Percentiles rank a stretch among this genome's conserved stretches.
phyloP scores from a whole-genome alignment of 768 basidiomycete species.

The Jaapia argillacea region DNA sequence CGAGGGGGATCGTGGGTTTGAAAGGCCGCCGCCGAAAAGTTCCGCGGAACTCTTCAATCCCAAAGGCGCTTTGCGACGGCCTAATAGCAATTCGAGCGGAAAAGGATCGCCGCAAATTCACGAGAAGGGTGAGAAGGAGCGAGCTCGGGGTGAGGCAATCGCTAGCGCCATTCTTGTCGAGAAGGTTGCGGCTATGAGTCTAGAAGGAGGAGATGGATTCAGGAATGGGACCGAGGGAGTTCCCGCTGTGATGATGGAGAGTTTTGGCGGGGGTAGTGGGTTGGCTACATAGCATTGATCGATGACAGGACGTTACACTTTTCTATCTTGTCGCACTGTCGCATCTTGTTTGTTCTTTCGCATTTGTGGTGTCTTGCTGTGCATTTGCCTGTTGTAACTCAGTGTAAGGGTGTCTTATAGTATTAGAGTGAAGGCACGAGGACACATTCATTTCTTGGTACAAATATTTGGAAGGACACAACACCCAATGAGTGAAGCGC shows the following conservation, averaged over 20 bases:
- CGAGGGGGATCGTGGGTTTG: constrained; percentile 35
- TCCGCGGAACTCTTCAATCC: constrained; percentile 26
- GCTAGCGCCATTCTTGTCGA: background rate
- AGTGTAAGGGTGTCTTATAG: background rate
- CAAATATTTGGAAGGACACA: background rate
- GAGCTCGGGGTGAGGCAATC: background rate
- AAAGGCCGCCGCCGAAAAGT: constrained; percentile 39
- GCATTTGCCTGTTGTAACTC: background rate
- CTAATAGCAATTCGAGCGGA: background rate
- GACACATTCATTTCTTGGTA: background rate
- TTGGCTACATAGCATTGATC: too few relatives aligned
- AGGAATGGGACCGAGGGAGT: too few relatives aligned
- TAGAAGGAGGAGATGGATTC: background rate
- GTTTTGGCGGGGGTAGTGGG: too few relatives aligned
- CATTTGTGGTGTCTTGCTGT: background rate
- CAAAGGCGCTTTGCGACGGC: constrained; percentile 13
- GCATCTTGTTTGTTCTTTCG: background rate
- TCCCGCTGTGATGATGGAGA: too few relatives aligned
- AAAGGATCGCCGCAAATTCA: background rate
- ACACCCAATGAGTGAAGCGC: background rate
- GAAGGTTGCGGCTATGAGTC: background rate
- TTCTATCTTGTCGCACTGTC: constrained; percentile 1
- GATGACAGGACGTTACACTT: background rate
- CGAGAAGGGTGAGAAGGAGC: background rate
- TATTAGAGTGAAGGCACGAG: background rate